Evolutionary conservation across 768 basidiomycete species (phyloP).

Genomic region (Xerocomellus chrysenteron): DNA sequence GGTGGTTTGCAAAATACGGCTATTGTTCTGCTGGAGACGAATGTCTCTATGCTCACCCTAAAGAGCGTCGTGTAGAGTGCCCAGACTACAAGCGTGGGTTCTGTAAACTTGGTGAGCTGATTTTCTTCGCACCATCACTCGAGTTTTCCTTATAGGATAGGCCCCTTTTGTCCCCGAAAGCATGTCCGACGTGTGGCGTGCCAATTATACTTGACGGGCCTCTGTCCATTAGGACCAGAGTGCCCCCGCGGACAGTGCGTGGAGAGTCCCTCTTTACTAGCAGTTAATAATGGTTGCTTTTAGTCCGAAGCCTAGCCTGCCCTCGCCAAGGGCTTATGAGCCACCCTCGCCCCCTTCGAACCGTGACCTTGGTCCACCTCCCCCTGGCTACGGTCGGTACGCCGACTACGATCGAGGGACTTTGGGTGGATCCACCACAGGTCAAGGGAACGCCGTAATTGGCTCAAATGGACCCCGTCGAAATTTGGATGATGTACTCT

Average conservation of each 20-base stretch:
- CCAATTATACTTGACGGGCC: slow-evolving; percentile 86
- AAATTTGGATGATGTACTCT: slow-evolving; percentile 80
- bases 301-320: slow-evolving; percentile 78
- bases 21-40: slow-evolving; percentile 97
- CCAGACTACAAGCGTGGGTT: slow-evolving; percentile 96
- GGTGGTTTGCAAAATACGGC: slow-evolving; percentile 98
- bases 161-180: slow-evolving; percentile 86
- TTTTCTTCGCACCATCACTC: slow-evolving; percentile 1
- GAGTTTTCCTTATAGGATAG: slow-evolving; percentile 38
- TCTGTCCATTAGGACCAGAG: slow-evolving; percentile 87
- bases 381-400: slow-evolving; percentile 86
- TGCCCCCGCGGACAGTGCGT: slow-evolving; percentile 90
- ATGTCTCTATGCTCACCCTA: slow-evolving; percentile 94
- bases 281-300: slow-evolving; percentile 7
- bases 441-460: slow-evolving; percentile 27
- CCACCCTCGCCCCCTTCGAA: slow-evolving; percentile 73
- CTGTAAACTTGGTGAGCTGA: slow-evolving; percentile 78
- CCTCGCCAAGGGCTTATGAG: slow-evolving; percentile 71
- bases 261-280: background rate
- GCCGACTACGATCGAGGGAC: slow-evolving; percentile 65
- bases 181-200: slow-evolving; percentile 91
- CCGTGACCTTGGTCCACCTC: slow-evolving; percentile 85
- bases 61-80: slow-evolving; percentile 88
- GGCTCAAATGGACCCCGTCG: slow-evolving; percentile 51
- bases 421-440: slow-evolving; percentile 30